Conservation (phyloP, 495 filamentous ascomycete genomes). For the Elasticomyces elasticus region DNA sequence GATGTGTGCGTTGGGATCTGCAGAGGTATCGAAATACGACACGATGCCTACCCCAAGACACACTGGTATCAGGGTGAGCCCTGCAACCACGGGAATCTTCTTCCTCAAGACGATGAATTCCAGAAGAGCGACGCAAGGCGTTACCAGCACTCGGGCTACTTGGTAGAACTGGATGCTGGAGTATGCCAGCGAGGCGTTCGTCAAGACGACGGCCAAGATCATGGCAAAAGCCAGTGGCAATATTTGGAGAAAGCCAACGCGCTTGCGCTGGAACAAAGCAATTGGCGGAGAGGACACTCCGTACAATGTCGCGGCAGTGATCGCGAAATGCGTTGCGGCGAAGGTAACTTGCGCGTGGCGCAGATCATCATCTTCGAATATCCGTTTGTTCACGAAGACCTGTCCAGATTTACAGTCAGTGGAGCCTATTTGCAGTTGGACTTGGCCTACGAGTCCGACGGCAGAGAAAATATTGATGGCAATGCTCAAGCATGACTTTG, state of each 20-base stretch:
- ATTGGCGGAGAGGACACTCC: slow-evolving; percentile 52
- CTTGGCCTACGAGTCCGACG: slow-evolving; percentile 6
- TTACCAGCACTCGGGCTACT: slow-evolving; percentile 60
- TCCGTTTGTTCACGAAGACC: slow-evolving; percentile 71
- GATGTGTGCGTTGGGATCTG: slow-evolving; percentile 35
- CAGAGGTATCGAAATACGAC: slow-evolving; percentile 59
- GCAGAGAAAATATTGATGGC: slow-evolving; percentile 5
- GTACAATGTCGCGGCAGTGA: slow-evolving; percentile 30
- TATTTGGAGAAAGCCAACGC: slow-evolving; percentile 45
- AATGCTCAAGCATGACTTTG: not conserved
- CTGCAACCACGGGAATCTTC: slow-evolving; percentile 45
- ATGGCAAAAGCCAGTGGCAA: slow-evolving; percentile 57
- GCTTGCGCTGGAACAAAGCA: slow-evolving; percentile 50
- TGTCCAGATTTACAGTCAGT: slow-evolving; percentile 21
- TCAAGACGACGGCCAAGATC: slow-evolving; percentile 64
- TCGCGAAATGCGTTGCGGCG: slow-evolving; percentile 62
- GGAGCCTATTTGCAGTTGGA: not conserved
- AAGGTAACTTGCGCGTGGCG: slow-evolving; percentile 59
- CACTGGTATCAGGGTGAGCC: slow-evolving; percentile 51
- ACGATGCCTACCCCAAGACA: slow-evolving; percentile 60
- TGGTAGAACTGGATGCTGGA: slow-evolving; percentile 69
- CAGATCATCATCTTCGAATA: slow-evolving; percentile 58
- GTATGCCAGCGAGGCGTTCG: slow-evolving; percentile 61
- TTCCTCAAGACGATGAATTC: slow-evolving; percentile 56
- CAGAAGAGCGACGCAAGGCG: slow-evolving; percentile 56